Evolutionary conservation across 208 protist species (phyloP).

Genomic region (Acanthamoeba triangularis): DNA sequence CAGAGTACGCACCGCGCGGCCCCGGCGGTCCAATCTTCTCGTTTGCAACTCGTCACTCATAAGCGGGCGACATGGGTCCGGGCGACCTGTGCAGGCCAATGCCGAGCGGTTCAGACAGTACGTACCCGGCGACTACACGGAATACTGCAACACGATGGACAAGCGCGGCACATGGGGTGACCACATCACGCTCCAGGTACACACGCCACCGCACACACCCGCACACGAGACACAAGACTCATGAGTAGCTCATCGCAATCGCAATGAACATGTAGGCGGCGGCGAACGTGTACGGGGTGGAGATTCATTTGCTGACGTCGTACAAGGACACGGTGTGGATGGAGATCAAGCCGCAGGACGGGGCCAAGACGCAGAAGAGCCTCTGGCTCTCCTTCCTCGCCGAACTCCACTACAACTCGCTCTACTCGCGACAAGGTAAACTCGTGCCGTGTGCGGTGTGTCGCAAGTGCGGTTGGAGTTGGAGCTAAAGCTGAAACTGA

Average conservation of each 20-base stretch:
- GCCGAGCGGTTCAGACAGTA: neutral
- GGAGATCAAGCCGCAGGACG: slow-evolving; percentile 37
- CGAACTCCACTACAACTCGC: slow-evolving; percentile 68
- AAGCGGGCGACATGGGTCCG: no score
- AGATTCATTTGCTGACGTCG: slow-evolving; percentile 48
- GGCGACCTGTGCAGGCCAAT: neutral
- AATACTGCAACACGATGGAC: slow-evolving; percentile 65
- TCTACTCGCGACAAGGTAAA: slow-evolving; percentile 50
- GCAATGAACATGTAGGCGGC: neutral
- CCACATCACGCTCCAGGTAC: slow-evolving; percentile 44
- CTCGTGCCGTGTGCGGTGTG: neutral
- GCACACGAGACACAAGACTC: no score
- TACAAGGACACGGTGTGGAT: slow-evolving; percentile 66
- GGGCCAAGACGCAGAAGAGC: slow-evolving; percentile 39
- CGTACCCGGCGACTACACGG: slow-evolving; percentile 58
- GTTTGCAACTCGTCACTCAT: neutral
- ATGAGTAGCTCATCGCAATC: neutral
- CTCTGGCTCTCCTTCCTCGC: slow-evolving; percentile 69
- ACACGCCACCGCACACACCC: neutral
- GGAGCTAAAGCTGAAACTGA: no score
- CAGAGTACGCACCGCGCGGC: neutral
- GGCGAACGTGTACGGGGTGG: slow-evolving; percentile 31
- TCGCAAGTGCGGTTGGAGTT: no score
- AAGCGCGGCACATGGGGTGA: slow-evolving; percentile 59
- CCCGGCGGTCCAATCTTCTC: neutral